Conservation (phyloP, 306 rosid species). For the Vicia faba region DNA sequence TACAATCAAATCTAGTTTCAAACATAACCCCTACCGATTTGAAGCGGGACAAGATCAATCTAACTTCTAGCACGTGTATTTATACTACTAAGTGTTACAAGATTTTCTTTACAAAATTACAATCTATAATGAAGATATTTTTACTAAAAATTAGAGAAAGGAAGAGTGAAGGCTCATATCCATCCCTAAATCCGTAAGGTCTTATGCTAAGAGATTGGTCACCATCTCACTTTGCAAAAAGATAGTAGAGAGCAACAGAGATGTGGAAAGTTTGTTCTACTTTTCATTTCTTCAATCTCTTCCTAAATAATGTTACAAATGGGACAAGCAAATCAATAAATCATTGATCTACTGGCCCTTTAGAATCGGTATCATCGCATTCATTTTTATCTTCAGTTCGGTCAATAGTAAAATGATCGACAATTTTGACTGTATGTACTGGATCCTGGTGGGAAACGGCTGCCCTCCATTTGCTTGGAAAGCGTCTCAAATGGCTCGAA, state of each 20-base stretch:
- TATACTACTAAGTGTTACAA: constrained; percentile 1
- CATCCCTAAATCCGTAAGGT: neutral
- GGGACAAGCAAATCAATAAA: constrained; percentile 38
- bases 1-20: neutral
- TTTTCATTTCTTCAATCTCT: constrained; percentile 35
- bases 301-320: constrained; percentile 45
- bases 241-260: neutral
- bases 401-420: constrained; percentile 73
- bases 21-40: neutral
- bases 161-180: constrained; percentile 5
- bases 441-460: constrained; percentile 69
- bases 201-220: constrained; percentile 16
- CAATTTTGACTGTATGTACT: constrained; percentile 75
- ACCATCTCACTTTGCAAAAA: neutral
- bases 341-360: constrained; percentile 63
- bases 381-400: constrained; percentile 50
- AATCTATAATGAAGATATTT: neutral
- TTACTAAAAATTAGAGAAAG: neutral
- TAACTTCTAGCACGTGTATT: neutral
- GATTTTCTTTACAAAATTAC: constrained; percentile 1
- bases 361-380: constrained; percentile 22
- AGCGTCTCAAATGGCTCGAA: constrained; percentile 45
- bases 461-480: constrained; percentile 67
- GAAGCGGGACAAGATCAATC: neutral
- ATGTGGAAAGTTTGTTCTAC: neutral